A percentile compares a stretch with the other conserved stretches of the same genome.
These are phyloP conservation scores for Citrullus mucosospermus DNA, from an alignment of 306 rosid genomes.

Conservation along the genomic window DNA sequence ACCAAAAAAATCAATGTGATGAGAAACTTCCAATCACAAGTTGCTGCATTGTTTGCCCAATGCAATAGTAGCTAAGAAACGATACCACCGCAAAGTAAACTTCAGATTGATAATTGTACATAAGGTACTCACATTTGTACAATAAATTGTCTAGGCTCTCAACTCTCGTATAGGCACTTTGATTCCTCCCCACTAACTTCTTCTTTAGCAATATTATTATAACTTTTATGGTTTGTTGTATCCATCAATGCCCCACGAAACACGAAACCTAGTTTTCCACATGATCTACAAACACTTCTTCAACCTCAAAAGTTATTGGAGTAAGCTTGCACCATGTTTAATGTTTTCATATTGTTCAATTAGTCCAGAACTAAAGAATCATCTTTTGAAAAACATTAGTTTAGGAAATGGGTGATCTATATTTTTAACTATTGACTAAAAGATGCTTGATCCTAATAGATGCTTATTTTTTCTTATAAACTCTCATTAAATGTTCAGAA, in stretches of 20 bases:
- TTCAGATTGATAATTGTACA: neutral
- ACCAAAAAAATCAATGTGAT: neutral
- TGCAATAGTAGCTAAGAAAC: neutral
- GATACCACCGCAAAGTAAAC: neutral
- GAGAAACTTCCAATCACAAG: slow-evolving; percentile 1
- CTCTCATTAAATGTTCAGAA: slow-evolving; percentile 8
- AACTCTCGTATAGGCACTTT: neutral
- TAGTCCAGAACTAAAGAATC: neutral
- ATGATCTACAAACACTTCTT: neutral
- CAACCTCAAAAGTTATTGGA: neutral
- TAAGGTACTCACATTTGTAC: neutral
- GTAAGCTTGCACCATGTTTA: neutral
- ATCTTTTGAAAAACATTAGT: neutral
- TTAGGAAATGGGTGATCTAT: neutral
- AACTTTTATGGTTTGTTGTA: neutral
- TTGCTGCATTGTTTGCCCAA: neutral
- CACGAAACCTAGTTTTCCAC: neutral
- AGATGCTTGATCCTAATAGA: neutral
- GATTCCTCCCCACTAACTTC: neutral
- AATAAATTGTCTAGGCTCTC: neutral
- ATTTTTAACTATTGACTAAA: neutral
- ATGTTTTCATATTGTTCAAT: neutral
- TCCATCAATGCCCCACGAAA: neutral
- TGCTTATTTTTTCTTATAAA: neutral
- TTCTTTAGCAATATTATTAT: neutral